These are phyloP conservation scores for Colletotrichum liaoningense DNA, from an alignment of 2,329 filamentous ascomycete genomes.

Conservation along the genomic window DNA sequence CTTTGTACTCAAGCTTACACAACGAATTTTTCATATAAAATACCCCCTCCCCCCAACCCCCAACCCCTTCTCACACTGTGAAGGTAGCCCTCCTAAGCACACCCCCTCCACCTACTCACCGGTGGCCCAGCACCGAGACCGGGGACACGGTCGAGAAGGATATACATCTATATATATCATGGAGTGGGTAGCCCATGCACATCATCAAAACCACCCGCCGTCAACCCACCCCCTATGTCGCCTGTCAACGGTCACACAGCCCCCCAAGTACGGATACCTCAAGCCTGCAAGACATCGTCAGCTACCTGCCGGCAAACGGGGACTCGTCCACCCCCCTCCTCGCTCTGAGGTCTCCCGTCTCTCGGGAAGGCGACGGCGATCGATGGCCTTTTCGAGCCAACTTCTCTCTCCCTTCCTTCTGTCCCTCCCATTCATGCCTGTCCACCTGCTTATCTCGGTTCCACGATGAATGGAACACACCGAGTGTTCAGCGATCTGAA, in stretches of 20 bases:
- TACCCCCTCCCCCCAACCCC: not conserved
- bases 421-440: too few relatives aligned
- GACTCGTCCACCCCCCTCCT: too few relatives aligned
- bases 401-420: too few relatives aligned
- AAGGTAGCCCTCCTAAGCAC: not conserved
- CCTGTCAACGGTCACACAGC: too few relatives aligned
- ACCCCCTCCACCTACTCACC: not conserved
- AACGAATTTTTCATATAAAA: not conserved
- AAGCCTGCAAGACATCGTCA: not conserved
- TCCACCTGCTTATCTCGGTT: too few relatives aligned
- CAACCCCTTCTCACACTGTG: not conserved
- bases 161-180: not conserved
- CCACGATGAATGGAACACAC: too few relatives aligned
- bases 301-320: not conserved
- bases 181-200: not conserved
- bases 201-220: not conserved
- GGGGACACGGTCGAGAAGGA: not conserved
- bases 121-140: not conserved
- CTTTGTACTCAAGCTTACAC: not conserved
- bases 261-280: not conserved
- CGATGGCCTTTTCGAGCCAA: too few relatives aligned
- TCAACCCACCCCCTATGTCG: not conserved
- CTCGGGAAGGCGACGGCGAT: too few relatives aligned
- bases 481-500: too few relatives aligned
- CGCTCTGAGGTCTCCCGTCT: not conserved